Evolutionary conservation across 495 filamentous ascomycete genomes (phyloP).

Genomic region (Beverwykella pulmonaria): DNA sequence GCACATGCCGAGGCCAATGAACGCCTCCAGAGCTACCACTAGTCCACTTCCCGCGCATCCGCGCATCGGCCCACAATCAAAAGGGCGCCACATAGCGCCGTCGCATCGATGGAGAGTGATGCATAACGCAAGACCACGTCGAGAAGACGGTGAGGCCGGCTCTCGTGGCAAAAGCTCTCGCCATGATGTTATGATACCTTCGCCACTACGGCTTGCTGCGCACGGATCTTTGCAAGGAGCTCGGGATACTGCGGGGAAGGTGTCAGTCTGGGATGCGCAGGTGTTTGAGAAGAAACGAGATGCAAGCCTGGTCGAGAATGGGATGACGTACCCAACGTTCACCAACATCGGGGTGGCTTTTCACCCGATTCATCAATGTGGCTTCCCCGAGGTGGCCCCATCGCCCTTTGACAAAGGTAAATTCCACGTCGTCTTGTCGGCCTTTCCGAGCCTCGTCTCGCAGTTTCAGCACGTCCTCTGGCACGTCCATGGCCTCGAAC

Average conservation of each 20-base stretch:
- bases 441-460: constrained; percentile 55
- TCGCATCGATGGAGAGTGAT: not conserved
- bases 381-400: constrained; percentile 77
- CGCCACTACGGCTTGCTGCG: constrained; percentile 38
- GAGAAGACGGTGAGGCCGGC: not conserved
- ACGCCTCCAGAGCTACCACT: not conserved
- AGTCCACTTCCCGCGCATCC: not conserved
- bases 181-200: not conserved
- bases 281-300: not conserved
- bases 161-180: not conserved
- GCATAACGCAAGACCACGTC: not conserved
- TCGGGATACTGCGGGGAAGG: constrained; percentile 44
- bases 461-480: constrained; percentile 63
- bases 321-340: constrained; percentile 62
- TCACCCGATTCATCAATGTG: constrained; percentile 78
- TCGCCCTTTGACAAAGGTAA: constrained; percentile 70
- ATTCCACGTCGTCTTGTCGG: constrained; percentile 72
- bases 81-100: not conserved
- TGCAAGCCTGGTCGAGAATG: not conserved
- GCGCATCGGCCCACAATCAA: not conserved
- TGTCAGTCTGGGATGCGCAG: constrained; percentile 12
- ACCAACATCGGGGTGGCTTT: constrained; percentile 88
- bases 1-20: not conserved
- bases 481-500: constrained; percentile 76
- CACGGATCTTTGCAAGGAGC: constrained; percentile 42